Evolutionary conservation across 2,329 filamentous ascomycete genomes (phyloP).

Genomic region (Neophaeococcomyces aloes): DNA sequence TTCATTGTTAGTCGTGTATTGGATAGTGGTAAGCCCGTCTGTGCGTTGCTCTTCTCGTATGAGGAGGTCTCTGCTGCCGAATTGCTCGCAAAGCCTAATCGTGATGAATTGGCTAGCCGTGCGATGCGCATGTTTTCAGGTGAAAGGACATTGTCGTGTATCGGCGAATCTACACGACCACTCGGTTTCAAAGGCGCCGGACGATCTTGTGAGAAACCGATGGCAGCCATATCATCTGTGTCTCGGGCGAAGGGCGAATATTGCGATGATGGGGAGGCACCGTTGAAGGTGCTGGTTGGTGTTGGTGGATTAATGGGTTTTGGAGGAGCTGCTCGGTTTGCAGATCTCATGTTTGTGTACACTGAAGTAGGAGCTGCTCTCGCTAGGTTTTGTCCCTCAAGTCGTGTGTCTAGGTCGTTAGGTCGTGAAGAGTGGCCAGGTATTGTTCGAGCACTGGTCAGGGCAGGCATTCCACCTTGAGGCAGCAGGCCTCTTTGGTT

Average conservation of each 20-base stretch:
- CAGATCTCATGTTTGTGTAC: slow-evolving; percentile 12
- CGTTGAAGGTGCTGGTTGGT: slow-evolving; percentile 19
- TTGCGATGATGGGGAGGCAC: slow-evolving; percentile 20
- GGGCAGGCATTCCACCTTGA: no score
- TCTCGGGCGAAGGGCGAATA: slow-evolving; percentile 22
- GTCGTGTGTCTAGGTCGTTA: not conserved
- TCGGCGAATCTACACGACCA: not conserved
- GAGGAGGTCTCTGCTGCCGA: slow-evolving; percentile 2
- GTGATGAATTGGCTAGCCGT: slow-evolving; percentile 17
- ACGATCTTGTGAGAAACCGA: no score
- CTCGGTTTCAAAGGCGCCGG: no score
- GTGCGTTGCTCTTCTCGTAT: not conserved
- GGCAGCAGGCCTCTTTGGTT: no score
- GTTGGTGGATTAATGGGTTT: slow-evolving; percentile 15
- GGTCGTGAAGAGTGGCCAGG: no score
- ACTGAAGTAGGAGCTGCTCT: not conserved
- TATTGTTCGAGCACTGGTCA: no score
- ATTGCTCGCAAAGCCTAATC: slow-evolving; percentile 12
- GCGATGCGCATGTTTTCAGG: slow-evolving; percentile 21
- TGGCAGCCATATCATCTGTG: no score
- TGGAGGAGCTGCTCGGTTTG: slow-evolving; percentile 17
- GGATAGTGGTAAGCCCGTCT: not conserved
- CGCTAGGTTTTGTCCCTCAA: not conserved
- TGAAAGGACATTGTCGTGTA: slow-evolving; percentile 10
- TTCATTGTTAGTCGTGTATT: no score